A percentile compares a stretch with the other conserved stretches of the same genome.
These are phyloP conservation scores for Penicillium manginii DNA, from an alignment of 495 filamentous ascomycete species.

Conservation along the genomic window DNA sequence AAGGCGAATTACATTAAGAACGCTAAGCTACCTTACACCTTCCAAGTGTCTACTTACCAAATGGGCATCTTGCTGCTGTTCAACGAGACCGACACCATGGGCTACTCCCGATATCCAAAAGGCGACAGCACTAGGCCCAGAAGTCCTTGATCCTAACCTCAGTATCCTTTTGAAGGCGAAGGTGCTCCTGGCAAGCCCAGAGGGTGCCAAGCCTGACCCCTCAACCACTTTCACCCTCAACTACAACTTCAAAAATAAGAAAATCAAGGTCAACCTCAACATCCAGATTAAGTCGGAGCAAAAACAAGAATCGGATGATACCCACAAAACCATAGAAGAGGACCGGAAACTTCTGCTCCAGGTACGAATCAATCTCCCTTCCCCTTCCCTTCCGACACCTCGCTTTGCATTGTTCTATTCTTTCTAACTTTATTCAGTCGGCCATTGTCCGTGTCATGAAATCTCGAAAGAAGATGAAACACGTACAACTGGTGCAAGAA, in stretches of 20 bases:
- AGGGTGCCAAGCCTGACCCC: slow-evolving; percentile 72
- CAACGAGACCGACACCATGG: slow-evolving; percentile 85
- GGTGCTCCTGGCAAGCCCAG: slow-evolving; percentile 71
- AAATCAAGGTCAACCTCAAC: slow-evolving; percentile 95
- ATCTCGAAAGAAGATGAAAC: slow-evolving; percentile 97
- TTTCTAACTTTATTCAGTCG: slow-evolving; percentile 62
- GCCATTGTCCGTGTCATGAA: slow-evolving; percentile 99
- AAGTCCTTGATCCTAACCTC: slow-evolving; percentile 83
- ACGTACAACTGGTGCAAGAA: slow-evolving; percentile 88
- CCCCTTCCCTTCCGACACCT: neutral
- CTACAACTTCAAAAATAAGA: slow-evolving; percentile 96
- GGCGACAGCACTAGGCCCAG: slow-evolving; percentile 74
- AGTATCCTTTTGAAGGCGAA: slow-evolving; percentile 88
- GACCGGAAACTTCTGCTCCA: slow-evolving; percentile 95
- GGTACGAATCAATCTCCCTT: slow-evolving; percentile 58
- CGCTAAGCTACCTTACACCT: slow-evolving; percentile 89
- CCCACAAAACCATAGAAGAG: slow-evolving; percentile 99
- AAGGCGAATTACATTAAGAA: slow-evolving; percentile 90
- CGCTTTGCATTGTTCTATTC: slow-evolving; percentile 9
- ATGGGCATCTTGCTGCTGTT: slow-evolving; percentile 97
- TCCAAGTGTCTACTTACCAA: slow-evolving; percentile 96
- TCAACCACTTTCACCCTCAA: slow-evolving; percentile 81
- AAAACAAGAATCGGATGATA: slow-evolving; percentile 94
- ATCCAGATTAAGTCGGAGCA: slow-evolving; percentile 91
- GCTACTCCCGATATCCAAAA: slow-evolving; percentile 86